phyloP scores from a whole-genome alignment of 768 basidiomycete species.

The Termitomyces sp. region DNA sequence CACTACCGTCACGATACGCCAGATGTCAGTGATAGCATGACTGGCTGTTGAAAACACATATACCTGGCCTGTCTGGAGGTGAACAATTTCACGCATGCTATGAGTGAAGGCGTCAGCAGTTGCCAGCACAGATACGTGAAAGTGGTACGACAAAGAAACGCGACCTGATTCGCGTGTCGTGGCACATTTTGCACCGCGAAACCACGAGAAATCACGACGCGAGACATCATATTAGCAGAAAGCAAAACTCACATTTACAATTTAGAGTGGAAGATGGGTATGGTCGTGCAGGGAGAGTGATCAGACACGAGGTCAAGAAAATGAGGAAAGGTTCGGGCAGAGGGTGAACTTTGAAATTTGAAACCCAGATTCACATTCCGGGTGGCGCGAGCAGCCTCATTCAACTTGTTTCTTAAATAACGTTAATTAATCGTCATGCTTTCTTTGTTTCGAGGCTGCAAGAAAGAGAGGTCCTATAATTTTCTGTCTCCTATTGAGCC shows the following conservation, averaged over 20 bases:
- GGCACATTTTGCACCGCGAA: conserved; percentile 13
- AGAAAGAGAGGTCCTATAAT: neutral
- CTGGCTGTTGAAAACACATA: conserved; percentile 16
- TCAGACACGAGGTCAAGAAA: conserved; percentile 43
- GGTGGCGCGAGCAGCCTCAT: conserved; percentile 16
- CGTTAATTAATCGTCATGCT: neutral
- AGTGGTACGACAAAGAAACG: conserved; percentile 45
- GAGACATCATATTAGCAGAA: neutral
- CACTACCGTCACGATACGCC: conserved; percentile 48
- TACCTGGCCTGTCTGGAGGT: conserved; percentile 98
- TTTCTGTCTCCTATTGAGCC: neutral
- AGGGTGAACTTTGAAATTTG: conserved; percentile 34
- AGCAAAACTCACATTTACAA: conserved; percentile 35
- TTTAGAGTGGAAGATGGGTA: conserved; percentile 30
- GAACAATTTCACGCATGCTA: conserved; percentile 99
- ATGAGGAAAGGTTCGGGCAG: conserved; percentile 31
- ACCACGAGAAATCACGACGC: conserved; percentile 6
- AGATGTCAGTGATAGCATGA: conserved; percentile 18
- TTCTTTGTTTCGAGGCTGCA: neutral
- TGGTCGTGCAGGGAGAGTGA: conserved; percentile 37
- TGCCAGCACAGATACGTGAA: conserved; percentile 18
- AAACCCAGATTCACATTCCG: conserved; percentile 41
- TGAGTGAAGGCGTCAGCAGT: conserved; percentile 26
- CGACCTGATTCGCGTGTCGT: conserved; percentile 28
- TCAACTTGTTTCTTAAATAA: conserved; percentile 1